Evolutionary conservation across 2,329 filamentous ascomycete genomes (phyloP), one percentile per base, ranked within the genome.

Genomic region (Fusarium pseudograminearum): DNA sequence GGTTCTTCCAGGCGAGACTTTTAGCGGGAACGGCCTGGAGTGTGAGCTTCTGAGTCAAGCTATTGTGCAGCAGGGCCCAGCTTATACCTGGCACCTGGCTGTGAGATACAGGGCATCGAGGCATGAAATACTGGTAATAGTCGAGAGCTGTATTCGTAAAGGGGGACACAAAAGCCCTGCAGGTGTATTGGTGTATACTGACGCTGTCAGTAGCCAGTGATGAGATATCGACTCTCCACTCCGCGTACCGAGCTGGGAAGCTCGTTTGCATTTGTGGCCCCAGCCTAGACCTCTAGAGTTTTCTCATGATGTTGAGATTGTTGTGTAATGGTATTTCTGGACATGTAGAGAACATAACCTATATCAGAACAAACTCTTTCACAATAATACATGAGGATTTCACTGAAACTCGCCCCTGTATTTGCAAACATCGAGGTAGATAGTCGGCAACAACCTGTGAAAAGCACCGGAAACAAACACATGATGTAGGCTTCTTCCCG

Each of bases 401-500:
- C 7, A 34, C 38, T 24, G 28, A 33, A 20, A 42, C 12, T 26
- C 26, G 20, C 46, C 33, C 28, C 22, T 42, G 9, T 33, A 22
- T 22, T 12, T n/a, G 16, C 16, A 16, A 36, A n/a, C 14, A 18
- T 18, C 16, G 47, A 51, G 18, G 22, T 36, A 36, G 24, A 28
- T 26, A 41, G 30, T 54, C 30, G 11, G 34, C 30, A 11, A 38
- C 33, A 54, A 42, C 34, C 40, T 20, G 24, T 50, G 26, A 22
- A 52, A 47, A n/a, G 50, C 51, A 53, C 62, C 65, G 69, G 72
- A 62, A 73, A 73, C 62, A 74, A 67, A 73, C 62, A 74, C 65
- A 61, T 52, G 61, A 65, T 52, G 61, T 52, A 65, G 56, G 70
- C 64, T 73, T 74, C 65, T 66, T 67, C 67, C 71, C 67, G 71